Base-by-base conservation (phyloP, 2,329 filamentous ascomycete genomes). In the Xylariaceae sp. region DNA sequence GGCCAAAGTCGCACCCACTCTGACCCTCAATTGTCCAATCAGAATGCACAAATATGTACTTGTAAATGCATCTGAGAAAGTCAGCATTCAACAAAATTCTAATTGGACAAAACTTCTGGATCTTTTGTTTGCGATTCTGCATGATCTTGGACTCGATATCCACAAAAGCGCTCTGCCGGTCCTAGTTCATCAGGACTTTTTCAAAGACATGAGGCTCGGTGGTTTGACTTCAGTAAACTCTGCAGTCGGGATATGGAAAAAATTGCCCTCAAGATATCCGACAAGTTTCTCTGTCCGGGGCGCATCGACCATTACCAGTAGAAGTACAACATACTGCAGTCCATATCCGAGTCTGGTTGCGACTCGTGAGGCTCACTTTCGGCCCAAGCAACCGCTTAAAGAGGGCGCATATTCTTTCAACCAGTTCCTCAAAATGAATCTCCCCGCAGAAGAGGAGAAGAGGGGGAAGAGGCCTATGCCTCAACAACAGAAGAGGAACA, bases 381-480 rank as follows among this genome's bases (percentile, higher is more conserved):
- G n/a, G n/a, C n/a, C n/a, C n/a, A n/a, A n/a, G n/a, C n/a, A n/a
- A n/a, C n/a, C n/a, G n/a, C n/a, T n/a, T n/a, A n/a, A n/a, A n/a
- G n/a, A n/a, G n/a, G 7, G 27, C 14, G n/a, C 13, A 30, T 13
- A 17, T 6, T 38, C 38, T 11, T 16, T 26, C 24, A 17, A n/a
- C n/a, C n/a, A n/a, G n/a, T n/a, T n/a, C n/a, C n/a, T n/a, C n/a
- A n/a, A n/a, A n/a, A n/a, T n/a, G n/a, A n/a, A n/a, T n/a, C n/a
- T n/a, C n/a, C n/a, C n/a, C n/a, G n/a, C 21, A 24, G 21, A 24
- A 24, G 21, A 24, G 11, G 21, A 24, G 7, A 24, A 24, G 11
- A 31, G 38, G 5, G 46, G 47, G 33, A 57, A 56, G 40, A 44
- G 53, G 14, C 40, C 50, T 1, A 44, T 43, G 19, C 16, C 36